Evolutionary conservation across 768 basidiomycete genomes (phyloP), one percentile per base, ranked within the genome.

Genomic region (Ramaria rubella): DNA sequence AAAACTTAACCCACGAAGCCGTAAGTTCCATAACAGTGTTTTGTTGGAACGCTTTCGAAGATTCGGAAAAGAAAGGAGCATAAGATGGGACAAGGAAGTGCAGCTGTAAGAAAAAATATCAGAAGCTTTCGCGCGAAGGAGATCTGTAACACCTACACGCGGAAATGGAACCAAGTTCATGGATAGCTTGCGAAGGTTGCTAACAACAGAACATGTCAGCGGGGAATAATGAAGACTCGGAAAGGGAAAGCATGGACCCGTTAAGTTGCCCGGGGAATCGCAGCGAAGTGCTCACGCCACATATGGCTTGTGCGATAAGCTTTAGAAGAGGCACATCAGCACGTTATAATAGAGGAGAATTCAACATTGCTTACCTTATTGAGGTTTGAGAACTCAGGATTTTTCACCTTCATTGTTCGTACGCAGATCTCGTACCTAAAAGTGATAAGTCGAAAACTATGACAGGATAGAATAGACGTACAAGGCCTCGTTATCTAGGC

Each of bases 81-180:
- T 93, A 96, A 61, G 91, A 94, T 49, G 92, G 91, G 76, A 92
- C 89, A 63, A 99, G 81, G 81, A 97, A 99, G 69, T 99, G 95
- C 52, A 98, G 80, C 86, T 95, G 69, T 65, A 65, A 49, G 67
- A 67, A 19, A 57, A 31, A 59, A 46, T 15, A 26, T 55, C 40
- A 58, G 42, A 34, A 61, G 30, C 17, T 34, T 12, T 24, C 12
- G 14, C 2, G 7, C 9, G 38, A 17, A 19, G 19, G 11, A 14
- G 15, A 5, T 7, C 5, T 45, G 23, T 15, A 44, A 14, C 5
- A 71, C 81, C 52, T 69, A 88, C 87, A 58, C 94, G 92, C 62
- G 95, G 95, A 80, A 98, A 99, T 0, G 95, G 95, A 59, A 98
- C 78, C 52, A 97, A 79, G 71, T 98, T 98, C 81, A 95, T 86